Base-by-base conservation (phyloP, 108 stramenopile genomes). In the Thalassiosira profunda region DNA sequence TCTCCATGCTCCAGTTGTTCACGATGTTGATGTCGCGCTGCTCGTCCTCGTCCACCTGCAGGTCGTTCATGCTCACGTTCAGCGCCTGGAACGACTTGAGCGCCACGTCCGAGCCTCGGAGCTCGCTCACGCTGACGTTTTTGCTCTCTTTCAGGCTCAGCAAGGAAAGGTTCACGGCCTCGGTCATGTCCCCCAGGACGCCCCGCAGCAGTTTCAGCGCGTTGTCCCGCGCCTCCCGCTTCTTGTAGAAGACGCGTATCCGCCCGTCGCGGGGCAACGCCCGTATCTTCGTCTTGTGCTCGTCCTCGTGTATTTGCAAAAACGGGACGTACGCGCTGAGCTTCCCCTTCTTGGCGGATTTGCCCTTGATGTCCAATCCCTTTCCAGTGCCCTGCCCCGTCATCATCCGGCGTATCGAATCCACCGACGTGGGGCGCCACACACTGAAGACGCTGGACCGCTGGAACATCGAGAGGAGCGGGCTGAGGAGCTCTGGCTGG, bases 161-260 rank as follows among this genome's bases (percentile, higher is more conserved):
- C n/a, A n/a, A n/a, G n/a, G n/a, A n/a, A n/a, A n/a, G n/a, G n/a
- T n/a, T n/a, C n/a, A n/a, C n/a, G n/a, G n/a, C n/a, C 4, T 15
- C 18, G 11, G 71, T 26, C 67, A 76, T 75, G 44, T 84, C 70
- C 21, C 63, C 23, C 41, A 72, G 60, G 34, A 86, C 56, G 18
- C 25, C 59, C 34, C 44, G 37, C 8, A 86, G 49, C 10, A 65
- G 49, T 10, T 62, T 34, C 12, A 59, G 38, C 3, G 85, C 89
- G 34, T 52, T 37, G 38, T 87, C 55, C 40, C 89, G 58, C 3
- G 81, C 75, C 37, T 74, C 62, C 40, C 72, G 54, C 12, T 76
- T 61, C 25, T 74, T 57, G 45, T 80, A 90, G 57, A 84, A 90
- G 40, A 90, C 70, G 8, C 84, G 67, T 31, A 87, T 74, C 49